Base-by-base conservation (phyloP, 179 eudicot species). In the Silene vulgaris region DNA sequence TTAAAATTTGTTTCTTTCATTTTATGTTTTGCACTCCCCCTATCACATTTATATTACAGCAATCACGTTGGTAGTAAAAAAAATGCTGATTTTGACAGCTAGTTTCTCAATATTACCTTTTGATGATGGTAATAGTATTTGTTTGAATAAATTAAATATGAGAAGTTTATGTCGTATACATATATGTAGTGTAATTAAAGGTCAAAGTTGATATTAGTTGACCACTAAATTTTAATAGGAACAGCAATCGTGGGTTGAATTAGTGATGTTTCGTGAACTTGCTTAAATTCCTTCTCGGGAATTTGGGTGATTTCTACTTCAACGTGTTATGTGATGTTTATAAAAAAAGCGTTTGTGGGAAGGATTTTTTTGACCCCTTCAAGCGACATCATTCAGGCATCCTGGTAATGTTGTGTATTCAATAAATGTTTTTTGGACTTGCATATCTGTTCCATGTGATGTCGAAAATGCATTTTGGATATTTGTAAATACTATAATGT, bases 11-110 rank as follows among this genome's bases (percentile, higher is more conserved):
- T 20, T 37, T 67, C 50, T 32, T 68, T 48, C 17, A 29, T 40
- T 68, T 80, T 61, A 37, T 52, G 28, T 62, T 29, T 59, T 75
- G 59, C 35, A 9, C 37, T 40, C 2, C 29, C 32, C 30, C 60
- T 56, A 14, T 8, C 2, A 20, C 60, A 56, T 56, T 56, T 56
- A 56, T 56, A 3, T 56, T 56, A 16, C 2, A 1, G 0, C 19
- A 1, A 56, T 56, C 2, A 56, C 60, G 0, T 3, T 56, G 60
- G 19, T 16, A 56, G 19, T 56, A n/a, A 56, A 56, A n/a, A 16
- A 16, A 56, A 0, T 8, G 8, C 60, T 56, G 60, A 16, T 56
- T 14, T 56, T n/a, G 19, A 56, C 60, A 1, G 60, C 19, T 56
- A 56, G 60, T 52, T 52, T 52, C 59, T 52, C n/a, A 16, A 5